A percentile compares a stretch with the other conserved stretches of the same genome.
These are phyloP conservation scores for Dalbergia cochinchinensis DNA, from an alignment of 306 rosid genomes.

Conservation along the genomic window DNA sequence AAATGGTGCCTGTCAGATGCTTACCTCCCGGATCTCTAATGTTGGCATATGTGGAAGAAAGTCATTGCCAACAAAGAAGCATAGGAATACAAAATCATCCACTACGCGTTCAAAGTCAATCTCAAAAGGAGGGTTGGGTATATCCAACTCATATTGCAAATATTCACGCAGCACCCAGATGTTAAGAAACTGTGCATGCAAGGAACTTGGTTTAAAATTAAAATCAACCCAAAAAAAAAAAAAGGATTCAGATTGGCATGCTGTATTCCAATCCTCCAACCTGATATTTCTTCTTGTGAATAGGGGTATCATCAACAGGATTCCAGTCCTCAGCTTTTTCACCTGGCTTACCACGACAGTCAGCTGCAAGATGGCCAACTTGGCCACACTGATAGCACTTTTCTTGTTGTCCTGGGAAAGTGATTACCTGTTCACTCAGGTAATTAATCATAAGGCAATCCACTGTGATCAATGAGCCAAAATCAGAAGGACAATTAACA, in stretches of 20 bases:
- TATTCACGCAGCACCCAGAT: conserved; percentile 93
- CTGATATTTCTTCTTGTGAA: conserved; percentile 97
- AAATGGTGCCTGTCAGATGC: conserved; percentile 43
- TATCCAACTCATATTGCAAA: conserved; percentile 81
- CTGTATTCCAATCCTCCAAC: conserved; percentile 54
- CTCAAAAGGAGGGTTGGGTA: conserved; percentile 80
- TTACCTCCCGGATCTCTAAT: conserved; percentile 95
- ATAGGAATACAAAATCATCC: conserved; percentile 90
- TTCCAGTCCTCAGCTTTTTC: conserved; percentile 65
- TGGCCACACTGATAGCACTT: conserved; percentile 90
- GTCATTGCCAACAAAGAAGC: conserved; percentile 94
- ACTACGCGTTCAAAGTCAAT: conserved; percentile 76
- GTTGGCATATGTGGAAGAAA: conserved; percentile 99
- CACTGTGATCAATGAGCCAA: conserved; percentile 44
- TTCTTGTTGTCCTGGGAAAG: conserved; percentile 90
- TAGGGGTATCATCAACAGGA: conserved; percentile 76
- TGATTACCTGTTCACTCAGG: conserved; percentile 69
- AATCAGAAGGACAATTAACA: conserved; percentile 31
- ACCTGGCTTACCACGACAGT: conserved; percentile 78
- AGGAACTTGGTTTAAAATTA: conserved; percentile 35
- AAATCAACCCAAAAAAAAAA: conserved; percentile 32
- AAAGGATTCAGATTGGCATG: conserved; percentile 40
- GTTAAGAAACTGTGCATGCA: conserved; percentile 73
- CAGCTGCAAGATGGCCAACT: conserved; percentile 95
- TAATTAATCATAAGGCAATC: conserved; percentile 45